These are phyloP conservation scores for Vicia sativa DNA, from an alignment of 306 rosid genomes.

Conservation along the genomic window DNA sequence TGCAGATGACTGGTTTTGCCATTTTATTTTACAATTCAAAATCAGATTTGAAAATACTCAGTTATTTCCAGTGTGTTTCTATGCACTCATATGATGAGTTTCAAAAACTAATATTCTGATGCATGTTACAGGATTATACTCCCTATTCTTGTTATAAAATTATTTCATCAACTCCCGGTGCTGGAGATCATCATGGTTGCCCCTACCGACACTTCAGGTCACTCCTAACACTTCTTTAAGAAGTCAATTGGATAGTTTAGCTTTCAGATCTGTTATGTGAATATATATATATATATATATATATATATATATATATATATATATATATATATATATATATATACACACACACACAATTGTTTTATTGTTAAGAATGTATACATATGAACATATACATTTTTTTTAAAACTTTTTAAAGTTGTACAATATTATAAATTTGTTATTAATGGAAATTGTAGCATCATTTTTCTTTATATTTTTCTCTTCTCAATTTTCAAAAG, in stretches of 20 bases:
- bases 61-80: slow-evolving; percentile 29
- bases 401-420: too few species aligned
- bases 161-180: slow-evolving; percentile 81
- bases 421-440: too few species aligned
- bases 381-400: too few species aligned
- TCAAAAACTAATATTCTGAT: slow-evolving; percentile 33
- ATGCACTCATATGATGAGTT: slow-evolving; percentile 32
- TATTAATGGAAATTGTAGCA: too few species aligned
- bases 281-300: too few species aligned
- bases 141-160: slow-evolving; percentile 86
- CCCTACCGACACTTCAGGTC: slow-evolving; percentile 98
- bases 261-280: slow-evolving; percentile 17
- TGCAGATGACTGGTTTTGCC: slow-evolving; percentile 22
- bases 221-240: slow-evolving; percentile 27
- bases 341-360: too few species aligned
- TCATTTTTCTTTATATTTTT: too few species aligned
- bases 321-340: too few species aligned
- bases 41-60: slow-evolving; percentile 9
- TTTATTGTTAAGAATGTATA: too few species aligned
- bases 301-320: too few species aligned
- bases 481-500: too few species aligned
- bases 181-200: slow-evolving; percentile 99
- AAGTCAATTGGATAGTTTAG: slow-evolving; percentile 10
- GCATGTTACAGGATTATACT: slow-evolving; percentile 75
- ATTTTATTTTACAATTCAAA: slow-evolving; percentile 31